Evolutionary conservation across 352 stramenopile species (phyloP).

Genomic region (Phytophthora pisi): DNA sequence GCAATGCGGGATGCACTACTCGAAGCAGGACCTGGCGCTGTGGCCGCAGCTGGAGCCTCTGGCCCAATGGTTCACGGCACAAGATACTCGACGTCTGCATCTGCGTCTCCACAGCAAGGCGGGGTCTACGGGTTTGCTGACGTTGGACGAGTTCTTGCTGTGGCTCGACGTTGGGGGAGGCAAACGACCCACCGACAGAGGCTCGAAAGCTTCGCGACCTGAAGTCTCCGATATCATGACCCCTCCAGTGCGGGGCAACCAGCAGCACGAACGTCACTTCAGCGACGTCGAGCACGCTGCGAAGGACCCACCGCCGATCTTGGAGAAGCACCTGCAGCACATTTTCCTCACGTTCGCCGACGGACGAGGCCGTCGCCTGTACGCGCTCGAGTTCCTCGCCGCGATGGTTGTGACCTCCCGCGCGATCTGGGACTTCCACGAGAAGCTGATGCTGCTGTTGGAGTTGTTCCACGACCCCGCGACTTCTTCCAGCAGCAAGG

Average conservation of each 20-base stretch:
- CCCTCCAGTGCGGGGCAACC: slow-evolving; percentile 30
- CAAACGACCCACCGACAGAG: slow-evolving; percentile 7
- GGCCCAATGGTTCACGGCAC: slow-evolving; percentile 67
- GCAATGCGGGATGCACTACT: slow-evolving; percentile 59
- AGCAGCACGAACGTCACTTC: slow-evolving; percentile 2
- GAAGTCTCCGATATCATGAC: slow-evolving; percentile 55
- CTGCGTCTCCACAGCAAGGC: slow-evolving; percentile 34
- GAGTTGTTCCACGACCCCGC: slow-evolving; percentile 62
- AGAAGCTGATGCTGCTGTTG: slow-evolving; percentile 62
- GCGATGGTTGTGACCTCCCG: slow-evolving; percentile 60
- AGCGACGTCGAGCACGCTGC: background rate
- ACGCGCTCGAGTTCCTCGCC: slow-evolving; percentile 67
- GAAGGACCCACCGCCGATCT: slow-evolving; percentile 29
- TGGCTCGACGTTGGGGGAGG: slow-evolving; percentile 39
- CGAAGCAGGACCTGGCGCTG: slow-evolving; percentile 49
- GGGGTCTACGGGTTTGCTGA: slow-evolving; percentile 41
- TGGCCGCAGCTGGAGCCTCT: slow-evolving; percentile 68
- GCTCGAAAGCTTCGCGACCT: slow-evolving; percentile 6
- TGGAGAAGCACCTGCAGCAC: slow-evolving; percentile 66
- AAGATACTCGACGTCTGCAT: slow-evolving; percentile 50
- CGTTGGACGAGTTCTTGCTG: slow-evolving; percentile 50
- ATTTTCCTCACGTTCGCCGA: slow-evolving; percentile 62
- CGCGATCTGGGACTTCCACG: slow-evolving; percentile 64
- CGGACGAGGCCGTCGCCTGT: slow-evolving; percentile 36
- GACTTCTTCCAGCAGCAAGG: slow-evolving; percentile 20